phyloP scores from a whole-genome alignment of 2,329 filamentous ascomycete species.

The Scytalidium lignicola region DNA sequence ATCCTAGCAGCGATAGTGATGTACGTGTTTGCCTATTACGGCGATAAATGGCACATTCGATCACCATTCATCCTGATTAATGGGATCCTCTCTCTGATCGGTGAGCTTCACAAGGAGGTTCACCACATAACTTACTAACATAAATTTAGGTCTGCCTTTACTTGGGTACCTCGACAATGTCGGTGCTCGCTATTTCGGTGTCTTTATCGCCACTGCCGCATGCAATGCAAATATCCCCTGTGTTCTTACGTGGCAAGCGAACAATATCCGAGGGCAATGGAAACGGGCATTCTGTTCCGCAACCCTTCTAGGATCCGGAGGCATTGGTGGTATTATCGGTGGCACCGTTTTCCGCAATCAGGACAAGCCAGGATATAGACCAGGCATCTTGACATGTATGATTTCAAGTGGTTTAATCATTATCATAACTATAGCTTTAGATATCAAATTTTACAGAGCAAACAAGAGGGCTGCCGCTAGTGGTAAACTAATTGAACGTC shows the following conservation, averaged over 20 bases:
- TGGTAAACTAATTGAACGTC: conserved; percentile 23
- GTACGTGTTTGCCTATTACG: conserved; percentile 37
- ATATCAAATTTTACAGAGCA: conserved; percentile 16
- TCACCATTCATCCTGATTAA: conserved; percentile 46
- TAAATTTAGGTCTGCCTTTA: conserved; percentile 29
- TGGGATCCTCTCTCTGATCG: conserved; percentile 30
- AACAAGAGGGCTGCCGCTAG: conserved; percentile 24
- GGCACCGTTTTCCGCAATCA: conserved; percentile 61
- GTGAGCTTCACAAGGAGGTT: no score
- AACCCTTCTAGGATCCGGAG: conserved; percentile 68
- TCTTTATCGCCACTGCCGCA: conserved; percentile 42
- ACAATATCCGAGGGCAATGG: conserved; percentile 84
- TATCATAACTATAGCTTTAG: conserved; percentile 13
- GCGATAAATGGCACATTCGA: conserved; percentile 46
- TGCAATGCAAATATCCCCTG: conserved; percentile 69
- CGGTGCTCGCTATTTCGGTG: conserved; percentile 46
- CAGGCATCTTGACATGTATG: conserved; percentile 9
- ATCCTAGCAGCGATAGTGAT: conserved; percentile 38
- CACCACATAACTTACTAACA: no score
- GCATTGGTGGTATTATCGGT: conserved; percentile 71
- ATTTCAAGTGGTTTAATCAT: conserved; percentile 15
- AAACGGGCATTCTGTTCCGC: conserved; percentile 75
- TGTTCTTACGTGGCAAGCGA: conserved; percentile 73
- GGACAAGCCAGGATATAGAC: neutral
- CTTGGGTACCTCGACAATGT: conserved; percentile 43